Evolutionary conservation across 306 rosid species (phyloP).

Genomic region (Canavalia ensiformis): DNA sequence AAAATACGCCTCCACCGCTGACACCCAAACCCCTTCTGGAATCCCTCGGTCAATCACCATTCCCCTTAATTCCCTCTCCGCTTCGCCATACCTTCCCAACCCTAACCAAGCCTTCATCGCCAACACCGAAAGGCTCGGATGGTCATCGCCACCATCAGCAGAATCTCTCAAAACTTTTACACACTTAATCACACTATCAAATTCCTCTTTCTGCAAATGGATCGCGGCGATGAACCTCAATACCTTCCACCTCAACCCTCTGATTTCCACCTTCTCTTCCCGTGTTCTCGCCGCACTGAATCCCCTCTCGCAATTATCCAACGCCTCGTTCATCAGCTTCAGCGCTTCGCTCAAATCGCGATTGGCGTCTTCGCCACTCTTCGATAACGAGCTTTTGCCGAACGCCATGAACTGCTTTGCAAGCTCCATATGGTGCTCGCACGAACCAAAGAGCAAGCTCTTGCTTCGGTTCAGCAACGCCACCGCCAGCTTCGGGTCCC

Average conservation of each 20-base stretch:
- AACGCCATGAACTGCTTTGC: constrained; percentile 71
- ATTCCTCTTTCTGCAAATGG: constrained; percentile 86
- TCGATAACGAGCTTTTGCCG: constrained; percentile 69
- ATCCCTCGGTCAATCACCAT: constrained; percentile 80
- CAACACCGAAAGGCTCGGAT: constrained; percentile 89
- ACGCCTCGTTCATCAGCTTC: constrained; percentile 87
- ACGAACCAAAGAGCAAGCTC: constrained; percentile 65
- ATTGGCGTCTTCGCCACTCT: constrained; percentile 36
- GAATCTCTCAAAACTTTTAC: constrained; percentile 85
- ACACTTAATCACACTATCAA: constrained; percentile 85
- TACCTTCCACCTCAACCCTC: constrained; percentile 69
- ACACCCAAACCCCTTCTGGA: constrained; percentile 91
- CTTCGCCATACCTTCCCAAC: constrained; percentile 72
- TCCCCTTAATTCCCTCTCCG: constrained; percentile 91
- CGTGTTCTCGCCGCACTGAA: constrained; percentile 60
- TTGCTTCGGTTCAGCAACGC: constrained; percentile 83
- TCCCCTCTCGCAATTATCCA: constrained; percentile 84
- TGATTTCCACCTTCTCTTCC: constrained; percentile 63
- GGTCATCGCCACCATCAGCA: constrained; percentile 72
- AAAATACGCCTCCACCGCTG: constrained; percentile 87
- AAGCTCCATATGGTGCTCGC: constrained; percentile 66
- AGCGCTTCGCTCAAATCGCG: constrained; percentile 65
- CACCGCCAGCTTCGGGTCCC: constrained; percentile 71
- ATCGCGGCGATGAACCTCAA: constrained; percentile 85
- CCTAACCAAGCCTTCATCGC: constrained; percentile 98